Evolutionary conservation across 2,329 filamentous ascomycete genomes (phyloP), one percentile per base, ranked within the genome.

Genomic region (Fusarium incarnatum): DNA sequence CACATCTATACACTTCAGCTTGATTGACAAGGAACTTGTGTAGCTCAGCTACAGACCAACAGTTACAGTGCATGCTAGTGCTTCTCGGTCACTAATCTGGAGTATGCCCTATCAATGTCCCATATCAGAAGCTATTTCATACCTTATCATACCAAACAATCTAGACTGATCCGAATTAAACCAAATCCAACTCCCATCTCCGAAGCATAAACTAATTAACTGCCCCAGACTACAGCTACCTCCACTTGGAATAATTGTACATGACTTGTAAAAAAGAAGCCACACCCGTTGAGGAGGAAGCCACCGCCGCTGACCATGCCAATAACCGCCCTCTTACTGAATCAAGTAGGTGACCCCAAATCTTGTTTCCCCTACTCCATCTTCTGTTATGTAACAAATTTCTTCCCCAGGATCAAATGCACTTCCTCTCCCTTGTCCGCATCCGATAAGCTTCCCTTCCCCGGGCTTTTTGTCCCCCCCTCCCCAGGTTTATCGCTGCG

Each of bases 361-460:
- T 34, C 22, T 34, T 37, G 32, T n/a, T 52, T 13, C 22, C 10
- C 3, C n/a, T 50, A 62, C 47, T 49, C 55, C 55, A 57, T 56
- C 15, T 59, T 46, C 41, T 41, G 61, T 64, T 58, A 64, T 44
- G 49, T 64, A 64, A 64, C 42, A 64, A 45, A 27, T 13, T 23
- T 27, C 53, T 23, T 32, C 58, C 53, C 58, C 42, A 64, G 49
- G 47, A 32, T 52, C 20, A 18, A 20, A n/a, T n/a, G n/a, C n/a
- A n/a, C n/a, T n/a, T n/a, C n/a, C n/a, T 46, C 10, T n/a, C 23
- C 28, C 30, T 25, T 32, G 34, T 56, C 59, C 22, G 23, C 44
- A 64, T 63, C 28, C 37, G 60, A 64, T 64, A 64, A 61, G 34
- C 58, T 62, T 47, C 58, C 57, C 58, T 62, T 47, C 58, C 57